Evolutionary conservation across 2,329 filamentous ascomycete genomes (phyloP).

Genomic region (Orbilia brochopaga): DNA sequence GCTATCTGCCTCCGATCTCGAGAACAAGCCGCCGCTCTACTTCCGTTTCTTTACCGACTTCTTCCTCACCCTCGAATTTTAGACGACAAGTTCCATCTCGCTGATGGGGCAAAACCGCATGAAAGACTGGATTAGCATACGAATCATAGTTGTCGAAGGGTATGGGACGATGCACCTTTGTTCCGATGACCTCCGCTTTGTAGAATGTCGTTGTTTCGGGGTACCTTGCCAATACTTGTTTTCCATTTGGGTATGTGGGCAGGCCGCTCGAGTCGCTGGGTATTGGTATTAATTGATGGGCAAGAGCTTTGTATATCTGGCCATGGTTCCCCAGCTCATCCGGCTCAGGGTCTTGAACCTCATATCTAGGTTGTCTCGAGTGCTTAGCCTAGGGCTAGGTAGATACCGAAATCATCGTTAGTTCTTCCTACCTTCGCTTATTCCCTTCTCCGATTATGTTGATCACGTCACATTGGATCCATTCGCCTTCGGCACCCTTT

Average conservation of each 20-base stretch:
- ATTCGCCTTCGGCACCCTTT: constrained; percentile 66
- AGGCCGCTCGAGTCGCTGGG: constrained; percentile 67
- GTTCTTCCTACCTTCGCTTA: constrained; percentile 68
- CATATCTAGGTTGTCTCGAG: constrained; percentile 60
- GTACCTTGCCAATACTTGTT: constrained; percentile 77
- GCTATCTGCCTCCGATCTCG: constrained; percentile 66
- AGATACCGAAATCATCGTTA: too few relatives aligned
- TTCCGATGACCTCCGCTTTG: constrained; percentile 78
- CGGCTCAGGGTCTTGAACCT: constrained; percentile 79
- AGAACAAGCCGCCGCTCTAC: constrained; percentile 78
- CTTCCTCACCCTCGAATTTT: constrained; percentile 81
- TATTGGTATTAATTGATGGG: constrained; percentile 78
- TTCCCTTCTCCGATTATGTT: constrained; percentile 77
- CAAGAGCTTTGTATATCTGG: constrained; percentile 70
- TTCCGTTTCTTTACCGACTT: constrained; percentile 73
- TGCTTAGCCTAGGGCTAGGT: constrained; percentile 60
- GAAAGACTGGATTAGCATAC: constrained; percentile 17
- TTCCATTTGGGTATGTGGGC: constrained; percentile 69
- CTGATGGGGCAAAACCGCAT: constrained; percentile 31
- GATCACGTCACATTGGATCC: constrained; percentile 79
- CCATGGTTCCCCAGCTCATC: constrained; percentile 71
- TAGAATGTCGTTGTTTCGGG: constrained; percentile 87
- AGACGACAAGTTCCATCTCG: constrained; percentile 59
- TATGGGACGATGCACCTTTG: constrained; percentile 63
- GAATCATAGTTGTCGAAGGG: background rate